Conservation (phyloP, 1,139 yeast genomes). For the Kurtzmaniella quercitrusa region DNA sequence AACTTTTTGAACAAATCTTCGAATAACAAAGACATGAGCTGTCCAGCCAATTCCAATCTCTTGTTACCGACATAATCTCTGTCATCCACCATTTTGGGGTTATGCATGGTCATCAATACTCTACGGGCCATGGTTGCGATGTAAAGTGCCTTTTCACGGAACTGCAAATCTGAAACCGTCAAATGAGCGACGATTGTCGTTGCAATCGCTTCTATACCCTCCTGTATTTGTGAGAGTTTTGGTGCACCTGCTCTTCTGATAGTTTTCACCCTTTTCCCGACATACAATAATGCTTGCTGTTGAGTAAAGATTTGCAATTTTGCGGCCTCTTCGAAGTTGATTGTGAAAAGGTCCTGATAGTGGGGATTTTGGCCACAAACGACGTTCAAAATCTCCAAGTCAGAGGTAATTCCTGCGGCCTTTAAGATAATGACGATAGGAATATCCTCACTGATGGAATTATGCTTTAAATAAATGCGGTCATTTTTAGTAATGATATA, state of each 20-base stretch:
- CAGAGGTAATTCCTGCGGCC: slow-evolving; percentile 94
- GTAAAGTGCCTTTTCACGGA: slow-evolving; percentile 90
- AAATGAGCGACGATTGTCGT: slow-evolving; percentile 95
- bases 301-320: slow-evolving; percentile 84
- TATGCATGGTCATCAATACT: slow-evolving; percentile 91
- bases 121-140: slow-evolving; percentile 96
- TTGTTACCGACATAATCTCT: slow-evolving; percentile 98
- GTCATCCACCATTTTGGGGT: slow-evolving; percentile 94
- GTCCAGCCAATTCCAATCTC: slow-evolving; percentile 96
- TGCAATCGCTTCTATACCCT: slow-evolving; percentile 96
- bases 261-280: slow-evolving; percentile 90
- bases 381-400: slow-evolving; percentile 86
- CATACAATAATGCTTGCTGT: slow-evolving; percentile 86
- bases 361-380: slow-evolving; percentile 88
- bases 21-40: slow-evolving; percentile 86
- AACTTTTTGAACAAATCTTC: slow-evolving; percentile 97
- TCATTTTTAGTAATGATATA: slow-evolving; percentile 91
- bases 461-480: slow-evolving; percentile 87
- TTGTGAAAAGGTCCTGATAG: slow-evolving; percentile 88
- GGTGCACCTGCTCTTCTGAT: slow-evolving; percentile 84
- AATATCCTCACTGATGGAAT: slow-evolving; percentile 89
- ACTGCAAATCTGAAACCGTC: slow-evolving; percentile 79
- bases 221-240: slow-evolving; percentile 76
- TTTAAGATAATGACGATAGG: slow-evolving; percentile 91
- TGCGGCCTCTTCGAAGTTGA: slow-evolving; percentile 93